Conservation (phyloP, 495 filamentous ascomycete genomes). For the Penicillium taxi region DNA sequence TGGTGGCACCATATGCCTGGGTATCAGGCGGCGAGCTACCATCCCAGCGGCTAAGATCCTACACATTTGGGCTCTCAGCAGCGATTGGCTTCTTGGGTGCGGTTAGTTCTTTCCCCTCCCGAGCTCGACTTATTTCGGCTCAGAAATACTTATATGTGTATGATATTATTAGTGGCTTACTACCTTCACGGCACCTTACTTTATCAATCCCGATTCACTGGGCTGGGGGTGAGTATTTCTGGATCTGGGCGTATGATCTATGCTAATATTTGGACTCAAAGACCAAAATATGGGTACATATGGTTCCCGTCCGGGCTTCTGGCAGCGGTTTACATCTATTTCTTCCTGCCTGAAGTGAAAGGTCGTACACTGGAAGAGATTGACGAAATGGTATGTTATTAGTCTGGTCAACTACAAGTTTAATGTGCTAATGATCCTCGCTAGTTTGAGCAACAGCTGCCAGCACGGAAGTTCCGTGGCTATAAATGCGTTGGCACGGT, state of each 20-base stretch:
- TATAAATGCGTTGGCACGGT: constrained; percentile 13
- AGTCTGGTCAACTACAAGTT: background rate
- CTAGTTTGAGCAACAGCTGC: constrained; percentile 16
- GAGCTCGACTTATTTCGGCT: background rate
- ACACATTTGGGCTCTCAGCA: constrained; percentile 46
- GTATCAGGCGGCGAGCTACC: constrained; percentile 49
- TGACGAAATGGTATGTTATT: constrained; percentile 12
- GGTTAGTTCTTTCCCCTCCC: constrained; percentile 5
- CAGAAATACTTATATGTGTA: background rate
- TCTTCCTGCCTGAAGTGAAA: constrained; percentile 43
- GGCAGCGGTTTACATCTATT: constrained; percentile 30
- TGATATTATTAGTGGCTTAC: constrained; percentile 40
- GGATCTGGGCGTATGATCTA: background rate
- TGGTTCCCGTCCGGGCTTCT: constrained; percentile 24
- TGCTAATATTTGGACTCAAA: constrained; percentile 24
- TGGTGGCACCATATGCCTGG: constrained; percentile 46
- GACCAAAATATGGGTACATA: constrained; percentile 50
- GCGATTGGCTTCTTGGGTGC: constrained; percentile 37
- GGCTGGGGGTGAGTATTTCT: constrained; percentile 37
- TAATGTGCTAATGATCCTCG: background rate
- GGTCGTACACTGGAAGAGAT: constrained; percentile 37
- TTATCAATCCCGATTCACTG: constrained; percentile 50
- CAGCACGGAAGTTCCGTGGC: constrained; percentile 12
- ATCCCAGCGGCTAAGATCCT: constrained; percentile 43
- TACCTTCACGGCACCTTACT: constrained; percentile 56